Conservation (phyloP, 305 asterid species). For the Solanum hybrid region DNA sequence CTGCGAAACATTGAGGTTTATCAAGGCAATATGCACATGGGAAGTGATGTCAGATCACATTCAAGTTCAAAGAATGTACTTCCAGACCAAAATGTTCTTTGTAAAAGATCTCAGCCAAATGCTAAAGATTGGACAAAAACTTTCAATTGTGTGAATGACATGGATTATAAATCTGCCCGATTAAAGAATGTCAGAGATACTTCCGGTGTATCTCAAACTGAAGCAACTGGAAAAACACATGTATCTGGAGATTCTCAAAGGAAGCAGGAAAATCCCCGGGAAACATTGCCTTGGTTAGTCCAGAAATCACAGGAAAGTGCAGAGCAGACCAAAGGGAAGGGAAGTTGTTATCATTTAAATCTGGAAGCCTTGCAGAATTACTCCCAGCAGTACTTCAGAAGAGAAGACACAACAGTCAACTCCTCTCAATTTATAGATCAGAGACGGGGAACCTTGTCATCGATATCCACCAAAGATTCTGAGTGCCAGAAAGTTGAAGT, state of each 20-base stretch:
- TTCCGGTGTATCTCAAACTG: constrained; percentile 3
- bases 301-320: constrained; percentile 17
- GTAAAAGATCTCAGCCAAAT: constrained; percentile 1
- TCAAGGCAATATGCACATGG: constrained; percentile 8
- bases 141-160: constrained; percentile 11
- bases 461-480: not conserved
- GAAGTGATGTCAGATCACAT: constrained; percentile 11
- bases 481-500: constrained; percentile 13
- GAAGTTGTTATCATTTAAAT: constrained; percentile 45
- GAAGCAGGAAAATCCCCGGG: constrained; percentile 10
- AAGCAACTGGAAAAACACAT: constrained; percentile 5
- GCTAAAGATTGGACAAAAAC: constrained; percentile 13
- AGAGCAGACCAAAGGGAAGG: constrained; percentile 23
- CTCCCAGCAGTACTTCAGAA: constrained; percentile 44
- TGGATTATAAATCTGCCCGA: constrained; percentile 8
- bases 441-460: constrained; percentile 19
- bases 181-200: constrained; percentile 10
- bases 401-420: constrained; percentile 17
- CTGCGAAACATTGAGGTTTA: constrained; percentile 12
- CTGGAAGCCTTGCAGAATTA: constrained; percentile 53
- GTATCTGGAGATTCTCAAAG: constrained; percentile 13
- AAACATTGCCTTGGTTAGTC: constrained; percentile 40
- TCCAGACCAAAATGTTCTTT: constrained; percentile 9
- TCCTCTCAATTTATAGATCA: constrained; percentile 16
- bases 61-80: constrained; percentile 9